These are phyloP conservation scores for Acidiella bohemica DNA, from an alignment of 495 filamentous ascomycete species.

Conservation along the genomic window DNA sequence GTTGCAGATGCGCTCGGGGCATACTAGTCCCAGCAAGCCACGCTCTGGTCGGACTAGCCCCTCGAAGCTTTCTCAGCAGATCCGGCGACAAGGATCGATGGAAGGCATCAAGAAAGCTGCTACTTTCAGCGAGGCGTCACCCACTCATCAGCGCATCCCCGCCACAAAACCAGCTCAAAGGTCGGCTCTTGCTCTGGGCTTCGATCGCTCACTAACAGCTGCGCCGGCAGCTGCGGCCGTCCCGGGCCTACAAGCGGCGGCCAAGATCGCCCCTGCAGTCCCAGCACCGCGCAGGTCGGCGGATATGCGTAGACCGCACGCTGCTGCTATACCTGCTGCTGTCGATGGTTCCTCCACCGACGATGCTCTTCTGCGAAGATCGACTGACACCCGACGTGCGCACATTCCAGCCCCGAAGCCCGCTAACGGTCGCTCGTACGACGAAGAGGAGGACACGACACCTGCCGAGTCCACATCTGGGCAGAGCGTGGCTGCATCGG, in stretches of 20 bases:
- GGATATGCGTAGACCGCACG: conserved; percentile 7
- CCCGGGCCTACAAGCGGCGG: no score
- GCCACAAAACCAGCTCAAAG: conserved; percentile 7
- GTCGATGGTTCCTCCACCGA: not conserved
- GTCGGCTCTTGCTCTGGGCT: conserved; percentile 9
- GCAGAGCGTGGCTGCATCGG: conserved; percentile 23
- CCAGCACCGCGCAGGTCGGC: conserved; percentile 15
- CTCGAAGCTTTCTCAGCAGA: conserved; percentile 11
- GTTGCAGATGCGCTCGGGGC: conserved; percentile 11
- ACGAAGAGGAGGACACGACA: conserved; percentile 8
- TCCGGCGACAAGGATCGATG: not conserved
- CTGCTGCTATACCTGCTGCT: no score
- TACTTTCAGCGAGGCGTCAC: conserved; percentile 8
- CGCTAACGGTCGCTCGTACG: conserved; percentile 12
- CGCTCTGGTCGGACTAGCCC: conserved; percentile 17
- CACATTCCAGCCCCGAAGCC: no score
- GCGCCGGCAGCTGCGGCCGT: no score
- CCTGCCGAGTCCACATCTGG: not conserved
- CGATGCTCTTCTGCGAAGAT: no score
- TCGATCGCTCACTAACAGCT: conserved; percentile 2
- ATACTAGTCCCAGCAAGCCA: conserved; percentile 12
- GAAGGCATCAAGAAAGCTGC: conserved; percentile 6
- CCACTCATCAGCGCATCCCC: conserved; percentile 11
- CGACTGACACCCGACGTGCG: no score
- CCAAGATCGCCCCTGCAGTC: conserved; percentile 6